Percentiles rank a stretch among this genome's conserved stretches.
Evolutionary conservation across 768 basidiomycete species (phyloP).

Genomic region (Podaxis sp.): DNA sequence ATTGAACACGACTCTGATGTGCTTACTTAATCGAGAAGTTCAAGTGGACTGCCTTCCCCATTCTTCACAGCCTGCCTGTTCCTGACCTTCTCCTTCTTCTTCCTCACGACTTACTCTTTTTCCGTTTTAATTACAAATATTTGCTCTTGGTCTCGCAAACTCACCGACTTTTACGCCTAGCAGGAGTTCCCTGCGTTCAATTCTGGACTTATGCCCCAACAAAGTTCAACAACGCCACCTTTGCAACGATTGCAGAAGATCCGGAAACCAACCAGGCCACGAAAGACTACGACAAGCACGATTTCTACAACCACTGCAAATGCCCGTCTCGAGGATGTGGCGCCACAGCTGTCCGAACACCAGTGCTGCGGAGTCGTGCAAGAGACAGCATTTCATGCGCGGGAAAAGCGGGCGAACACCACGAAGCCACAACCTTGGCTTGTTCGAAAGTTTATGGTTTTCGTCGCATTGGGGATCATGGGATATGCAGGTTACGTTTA

Average conservation of each 20-base stretch:
- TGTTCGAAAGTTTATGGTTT: conserved; percentile 63
- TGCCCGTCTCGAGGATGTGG: neutral
- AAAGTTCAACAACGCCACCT: neutral
- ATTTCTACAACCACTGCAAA: neutral
- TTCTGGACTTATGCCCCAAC: neutral
- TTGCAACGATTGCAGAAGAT: conserved; percentile 5
- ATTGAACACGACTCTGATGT: neutral
- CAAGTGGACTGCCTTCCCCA: neutral
- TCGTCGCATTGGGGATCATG: conserved; percentile 53
- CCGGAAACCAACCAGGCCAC: neutral
- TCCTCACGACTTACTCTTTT: neutral
- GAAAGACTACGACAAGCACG: neutral
- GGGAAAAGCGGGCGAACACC: conserved; percentile 36
- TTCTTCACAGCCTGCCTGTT: neutral
- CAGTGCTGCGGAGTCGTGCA: conserved; percentile 52
- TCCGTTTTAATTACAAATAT: neutral
- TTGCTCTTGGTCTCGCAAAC: neutral
- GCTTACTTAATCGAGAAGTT: neutral
- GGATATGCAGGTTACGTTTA: conserved; percentile 78
- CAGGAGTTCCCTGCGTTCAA: neutral
- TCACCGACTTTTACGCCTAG: neutral
- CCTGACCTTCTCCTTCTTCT: neutral
- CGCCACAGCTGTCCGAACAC: conserved; percentile 11
- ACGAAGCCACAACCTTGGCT: conserved; percentile 68
- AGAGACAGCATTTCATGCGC: conserved; percentile 35